phyloP scores from a whole-genome alignment of 2,329 filamentous ascomycete genomes.

The Talaromyces sp. region DNA sequence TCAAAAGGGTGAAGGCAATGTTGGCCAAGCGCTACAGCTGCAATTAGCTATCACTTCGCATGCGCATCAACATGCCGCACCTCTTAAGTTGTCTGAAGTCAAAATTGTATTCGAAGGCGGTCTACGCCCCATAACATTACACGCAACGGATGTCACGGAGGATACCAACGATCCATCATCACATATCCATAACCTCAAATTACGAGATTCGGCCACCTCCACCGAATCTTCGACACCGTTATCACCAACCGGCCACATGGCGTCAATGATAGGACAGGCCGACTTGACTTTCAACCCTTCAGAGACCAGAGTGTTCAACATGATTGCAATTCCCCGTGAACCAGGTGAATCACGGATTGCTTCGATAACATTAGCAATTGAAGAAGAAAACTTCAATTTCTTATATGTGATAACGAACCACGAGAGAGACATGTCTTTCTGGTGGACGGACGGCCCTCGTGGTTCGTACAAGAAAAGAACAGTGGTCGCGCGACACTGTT shows the following conservation, averaged over 20 bases:
- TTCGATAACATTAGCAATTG: conserved; percentile 61
- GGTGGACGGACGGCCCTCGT: conserved; percentile 43
- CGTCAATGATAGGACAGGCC: conserved; percentile 53
- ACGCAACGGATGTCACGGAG: conserved; percentile 30
- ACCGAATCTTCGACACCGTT: conserved; percentile 29
- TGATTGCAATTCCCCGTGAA: conserved; percentile 73
- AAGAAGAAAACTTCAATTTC: conserved; percentile 64
- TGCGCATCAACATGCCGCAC: conserved; percentile 44
- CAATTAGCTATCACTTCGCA: conserved; percentile 54
- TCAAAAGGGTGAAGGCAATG: conserved; percentile 53
- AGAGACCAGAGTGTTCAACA: conserved; percentile 66
- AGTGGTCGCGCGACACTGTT: no score
- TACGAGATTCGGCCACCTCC: conserved; percentile 33
- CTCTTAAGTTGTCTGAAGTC: conserved; percentile 49
- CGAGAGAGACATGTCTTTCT: conserved; percentile 22
- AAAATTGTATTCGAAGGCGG: conserved; percentile 54
- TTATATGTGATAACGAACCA: conserved; percentile 58
- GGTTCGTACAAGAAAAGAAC: conserved; percentile 34
- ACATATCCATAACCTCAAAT: conserved; percentile 32
- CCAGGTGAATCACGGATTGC: conserved; percentile 70
- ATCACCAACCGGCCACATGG: conserved; percentile 34
- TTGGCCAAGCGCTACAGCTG: conserved; percentile 56
- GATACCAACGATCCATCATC: conserved; percentile 24
- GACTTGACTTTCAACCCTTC: conserved; percentile 66
- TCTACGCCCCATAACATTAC: conserved; percentile 43